phyloP scores from a whole-genome alignment of 345 rosid species.

The Iberis pinnata region DNA sequence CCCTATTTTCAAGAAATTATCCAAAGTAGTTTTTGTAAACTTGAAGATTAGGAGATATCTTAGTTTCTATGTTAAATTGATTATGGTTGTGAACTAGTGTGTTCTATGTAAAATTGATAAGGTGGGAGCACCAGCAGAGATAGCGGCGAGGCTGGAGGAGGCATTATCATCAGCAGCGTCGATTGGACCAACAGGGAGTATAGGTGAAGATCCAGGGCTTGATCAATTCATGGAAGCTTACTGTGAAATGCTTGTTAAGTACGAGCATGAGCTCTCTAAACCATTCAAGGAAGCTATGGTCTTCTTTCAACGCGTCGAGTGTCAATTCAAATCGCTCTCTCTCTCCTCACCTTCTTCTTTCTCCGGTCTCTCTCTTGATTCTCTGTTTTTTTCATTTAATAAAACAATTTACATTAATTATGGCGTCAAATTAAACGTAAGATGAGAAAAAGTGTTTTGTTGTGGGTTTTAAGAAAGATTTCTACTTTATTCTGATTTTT shows the following conservation, averaged over 20 bases:
- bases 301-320: conserved; percentile 73
- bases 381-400: background rate
- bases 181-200: conserved; percentile 34
- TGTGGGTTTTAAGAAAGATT: conserved; percentile 33
- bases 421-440: conserved; percentile 33
- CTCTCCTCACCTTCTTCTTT: conserved; percentile 44
- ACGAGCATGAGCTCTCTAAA: conserved; percentile 89
- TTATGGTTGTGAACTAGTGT: background rate
- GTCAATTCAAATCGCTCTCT: conserved; percentile 75
- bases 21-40: background rate
- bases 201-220: conserved; percentile 91
- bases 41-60: background rate
- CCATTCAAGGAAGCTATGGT: conserved; percentile 95
- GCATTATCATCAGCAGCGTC: conserved; percentile 51
- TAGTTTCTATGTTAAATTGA: too few species aligned
- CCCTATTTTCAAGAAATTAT: conserved; percentile 1
- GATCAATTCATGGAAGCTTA: conserved; percentile 99
- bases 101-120: conserved; percentile 6
- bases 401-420: background rate
- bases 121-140: conserved; percentile 97
- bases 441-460: conserved; percentile 15
- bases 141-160: conserved; percentile 71
- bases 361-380: conserved; percentile 41
- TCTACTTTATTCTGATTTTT: conserved; percentile 15
- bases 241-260: conserved; percentile 93